These are phyloP conservation scores for Fusarium dimerum DNA, from an alignment of 2,329 filamentous ascomycete genomes.

Conservation along the genomic window DNA sequence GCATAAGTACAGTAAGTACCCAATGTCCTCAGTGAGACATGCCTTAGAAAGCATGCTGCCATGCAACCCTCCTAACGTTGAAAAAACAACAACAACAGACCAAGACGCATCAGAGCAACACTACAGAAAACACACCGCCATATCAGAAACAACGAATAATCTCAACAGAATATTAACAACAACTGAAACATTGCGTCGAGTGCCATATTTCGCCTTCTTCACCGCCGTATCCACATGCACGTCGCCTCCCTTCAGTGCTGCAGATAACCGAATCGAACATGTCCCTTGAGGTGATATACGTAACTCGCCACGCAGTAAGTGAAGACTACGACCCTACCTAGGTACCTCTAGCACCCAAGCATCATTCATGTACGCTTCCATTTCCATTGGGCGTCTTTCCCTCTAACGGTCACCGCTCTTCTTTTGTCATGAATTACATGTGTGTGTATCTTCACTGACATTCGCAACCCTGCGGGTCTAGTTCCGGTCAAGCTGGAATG, in stretches of 20 bases:
- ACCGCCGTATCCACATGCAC: background rate
- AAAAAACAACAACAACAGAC: background rate
- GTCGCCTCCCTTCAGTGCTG: background rate
- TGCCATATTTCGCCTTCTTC: background rate
- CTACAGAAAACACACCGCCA: background rate
- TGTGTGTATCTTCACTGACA: slow-evolving; percentile 15
- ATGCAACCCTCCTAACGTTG: background rate
- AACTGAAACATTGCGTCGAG: background rate
- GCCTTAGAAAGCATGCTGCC: background rate
- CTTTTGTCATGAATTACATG: slow-evolving; percentile 1
- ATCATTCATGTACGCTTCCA: too few species aligned
- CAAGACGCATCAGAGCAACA: background rate
- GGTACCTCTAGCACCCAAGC: too few species aligned
- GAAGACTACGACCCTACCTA: background rate
- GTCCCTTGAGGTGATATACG: slow-evolving; percentile 71
- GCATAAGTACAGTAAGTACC: background rate
- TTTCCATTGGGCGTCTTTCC: too few species aligned
- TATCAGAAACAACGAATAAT: background rate
- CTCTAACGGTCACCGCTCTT: background rate
- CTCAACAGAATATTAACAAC: background rate
- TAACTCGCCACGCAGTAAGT: slow-evolving; percentile 74
- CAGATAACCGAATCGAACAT: slow-evolving; percentile 38
- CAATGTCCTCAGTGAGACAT: background rate
- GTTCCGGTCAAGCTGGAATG: slow-evolving; percentile 90
- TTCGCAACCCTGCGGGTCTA: slow-evolving; percentile 37